Evolutionary conservation across 2,329 filamentous ascomycete species (phyloP).

Genomic region (Podosphaera aphanis): DNA sequence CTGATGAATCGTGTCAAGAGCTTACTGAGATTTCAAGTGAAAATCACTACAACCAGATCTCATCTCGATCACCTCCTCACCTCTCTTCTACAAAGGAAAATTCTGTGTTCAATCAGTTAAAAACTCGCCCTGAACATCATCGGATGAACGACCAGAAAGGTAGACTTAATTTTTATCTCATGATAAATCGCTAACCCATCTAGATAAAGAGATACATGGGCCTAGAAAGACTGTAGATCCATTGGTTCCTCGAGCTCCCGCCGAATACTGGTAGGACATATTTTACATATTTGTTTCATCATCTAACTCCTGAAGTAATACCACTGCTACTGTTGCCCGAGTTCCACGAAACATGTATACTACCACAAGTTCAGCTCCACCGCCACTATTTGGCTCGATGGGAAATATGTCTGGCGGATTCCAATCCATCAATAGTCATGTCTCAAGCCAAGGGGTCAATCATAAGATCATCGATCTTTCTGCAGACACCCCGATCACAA

Average conservation of each 20-base stretch:
- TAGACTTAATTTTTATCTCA: no score
- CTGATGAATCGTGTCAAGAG: no score
- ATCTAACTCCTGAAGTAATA: conserved; percentile 2
- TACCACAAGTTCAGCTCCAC: conserved; percentile 12
- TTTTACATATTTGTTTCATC: neutral
- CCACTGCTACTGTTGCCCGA: conserved; percentile 9
- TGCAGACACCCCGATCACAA: conserved; percentile 5
- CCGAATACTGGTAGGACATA: conserved; percentile 3
- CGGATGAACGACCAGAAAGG: conserved; percentile 9
- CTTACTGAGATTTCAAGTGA: no score
- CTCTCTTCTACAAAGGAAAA: conserved; percentile 6
- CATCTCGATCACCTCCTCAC: no score
- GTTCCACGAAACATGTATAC: conserved; percentile 8
- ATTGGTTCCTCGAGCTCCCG: conserved; percentile 11
- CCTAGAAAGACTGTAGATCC: conserved; percentile 10
- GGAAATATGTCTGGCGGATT: conserved; percentile 13
- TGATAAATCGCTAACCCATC: conserved; percentile 4
- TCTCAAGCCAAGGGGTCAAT: neutral
- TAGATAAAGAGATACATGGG: conserved; percentile 13
- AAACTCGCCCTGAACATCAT: conserved; percentile 14
- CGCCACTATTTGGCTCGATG: conserved; percentile 13
- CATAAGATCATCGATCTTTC: conserved; percentile 15
- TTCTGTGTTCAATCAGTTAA: conserved; percentile 14
- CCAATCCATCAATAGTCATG: conserved; percentile 7
- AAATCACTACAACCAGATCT: no score